A percentile compares a stretch with the other conserved stretches of the same genome.
phyloP scores from a whole-genome alignment of 2,329 filamentous ascomycete genomes.

The Didymella segeticola region DNA sequence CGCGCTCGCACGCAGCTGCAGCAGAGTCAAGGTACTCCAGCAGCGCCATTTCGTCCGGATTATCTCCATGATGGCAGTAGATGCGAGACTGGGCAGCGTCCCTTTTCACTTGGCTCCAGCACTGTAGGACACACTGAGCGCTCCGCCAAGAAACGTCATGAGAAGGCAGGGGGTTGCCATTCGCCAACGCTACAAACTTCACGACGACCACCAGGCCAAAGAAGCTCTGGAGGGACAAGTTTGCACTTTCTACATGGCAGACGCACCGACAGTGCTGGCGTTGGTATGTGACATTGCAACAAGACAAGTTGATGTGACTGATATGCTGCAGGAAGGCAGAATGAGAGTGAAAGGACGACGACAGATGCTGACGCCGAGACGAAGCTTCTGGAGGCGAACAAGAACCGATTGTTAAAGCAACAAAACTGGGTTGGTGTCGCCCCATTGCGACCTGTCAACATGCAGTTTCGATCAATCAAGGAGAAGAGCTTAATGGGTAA shows the following conservation, averaged over 20 bases:
- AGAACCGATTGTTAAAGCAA: conserved; percentile 37
- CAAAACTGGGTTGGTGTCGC: conserved; percentile 46
- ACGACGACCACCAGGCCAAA: neutral
- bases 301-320: neutral
- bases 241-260: neutral
- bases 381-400: conserved; percentile 36
- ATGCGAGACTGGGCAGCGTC: conserved; percentile 7
- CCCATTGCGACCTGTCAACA: conserved; percentile 36
- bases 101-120: conserved; percentile 14
- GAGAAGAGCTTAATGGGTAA: conserved; percentile 44
- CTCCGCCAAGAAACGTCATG: conserved; percentile 3
- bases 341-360: conserved; percentile 8
- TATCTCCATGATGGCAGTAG: conserved; percentile 26
- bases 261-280: neutral
- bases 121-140: conserved; percentile 21
- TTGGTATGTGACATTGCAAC: neutral
- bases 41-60: conserved; percentile 32
- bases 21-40: conserved; percentile 20
- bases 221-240: neutral
- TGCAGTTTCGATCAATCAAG: conserved; percentile 33
- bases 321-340: neutral
- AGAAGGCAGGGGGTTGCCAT: neutral
- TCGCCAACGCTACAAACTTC: neutral
- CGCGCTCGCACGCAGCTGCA: conserved; percentile 46
- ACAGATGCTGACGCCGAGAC: conserved; percentile 22